A percentile compares a stretch with the other conserved stretches of the same genome.
Evolutionary conservation across 306 rosid species (phyloP).

Genomic region (Acacia confusa): DNA sequence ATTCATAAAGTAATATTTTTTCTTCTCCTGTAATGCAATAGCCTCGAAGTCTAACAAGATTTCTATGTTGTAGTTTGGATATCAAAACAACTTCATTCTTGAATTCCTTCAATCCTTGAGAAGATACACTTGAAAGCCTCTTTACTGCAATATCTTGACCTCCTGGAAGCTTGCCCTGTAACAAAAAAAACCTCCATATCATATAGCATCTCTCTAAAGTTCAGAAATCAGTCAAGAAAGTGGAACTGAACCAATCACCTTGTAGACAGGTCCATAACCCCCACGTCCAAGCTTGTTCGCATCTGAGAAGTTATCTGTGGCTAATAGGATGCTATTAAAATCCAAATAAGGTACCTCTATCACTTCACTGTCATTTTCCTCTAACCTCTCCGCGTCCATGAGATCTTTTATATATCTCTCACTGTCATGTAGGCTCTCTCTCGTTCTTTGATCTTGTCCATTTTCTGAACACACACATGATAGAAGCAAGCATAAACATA

Average conservation of each 20-base stretch:
- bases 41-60: conserved; percentile 46
- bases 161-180: conserved; percentile 31
- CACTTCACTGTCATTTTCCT: conserved; percentile 31
- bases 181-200: background rate
- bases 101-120: conserved; percentile 45
- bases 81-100: conserved; percentile 45
- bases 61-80: conserved; percentile 50
- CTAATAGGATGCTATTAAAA: conserved; percentile 26
- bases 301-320: conserved; percentile 46
- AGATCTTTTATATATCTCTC: conserved; percentile 26
- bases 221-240: background rate
- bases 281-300: conserved; percentile 47
- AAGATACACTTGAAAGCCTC: conserved; percentile 38
- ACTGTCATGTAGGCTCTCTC: background rate
- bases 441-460: background rate
- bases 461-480: background rate
- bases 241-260: conserved; percentile 17
- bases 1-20: conserved; percentile 43
- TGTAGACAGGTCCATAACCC: conserved; percentile 56
- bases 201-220: background rate
- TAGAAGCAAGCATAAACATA: background rate
- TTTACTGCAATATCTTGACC: conserved; percentile 38
- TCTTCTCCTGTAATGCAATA: conserved; percentile 42
- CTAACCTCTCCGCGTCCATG: background rate
- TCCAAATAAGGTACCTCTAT: conserved; percentile 38